Evolutionary conservation across 768 basidiomycete genomes (phyloP).

Genomic region (Boletus pseudopeckii): DNA sequence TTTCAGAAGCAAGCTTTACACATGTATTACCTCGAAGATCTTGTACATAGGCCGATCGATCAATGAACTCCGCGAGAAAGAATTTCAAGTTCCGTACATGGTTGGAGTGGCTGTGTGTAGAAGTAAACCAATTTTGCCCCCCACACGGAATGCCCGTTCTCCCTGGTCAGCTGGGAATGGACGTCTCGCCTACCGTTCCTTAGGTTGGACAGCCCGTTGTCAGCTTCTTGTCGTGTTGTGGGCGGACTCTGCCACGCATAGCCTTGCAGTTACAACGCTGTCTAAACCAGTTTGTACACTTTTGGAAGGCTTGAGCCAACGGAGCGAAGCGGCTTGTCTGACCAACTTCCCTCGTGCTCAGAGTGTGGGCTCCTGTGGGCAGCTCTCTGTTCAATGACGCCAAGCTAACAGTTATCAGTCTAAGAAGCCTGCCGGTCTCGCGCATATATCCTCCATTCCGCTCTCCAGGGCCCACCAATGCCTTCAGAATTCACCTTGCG

Average conservation of each 20-base stretch:
- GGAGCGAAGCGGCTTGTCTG: constrained; percentile 5
- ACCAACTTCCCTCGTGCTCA: constrained; percentile 7
- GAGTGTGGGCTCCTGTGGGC: not conserved
- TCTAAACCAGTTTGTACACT: constrained; percentile 4
- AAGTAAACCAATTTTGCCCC: too few relatives aligned
- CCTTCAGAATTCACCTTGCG: constrained; percentile 9
- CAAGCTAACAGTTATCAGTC: too few relatives aligned
- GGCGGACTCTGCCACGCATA: not conserved
- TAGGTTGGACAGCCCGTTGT: not conserved
- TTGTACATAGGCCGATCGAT: not conserved
- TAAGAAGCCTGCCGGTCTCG: not conserved
- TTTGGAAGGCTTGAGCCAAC: constrained; percentile 19
- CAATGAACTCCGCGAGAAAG: not conserved
- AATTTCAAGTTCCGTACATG: not conserved
- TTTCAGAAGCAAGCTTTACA: not conserved
- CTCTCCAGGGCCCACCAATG: constrained; percentile 8
- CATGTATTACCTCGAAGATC: too few relatives aligned
- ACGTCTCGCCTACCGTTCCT: not conserved
- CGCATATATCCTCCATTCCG: constrained; percentile 4
- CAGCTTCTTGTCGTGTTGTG: not conserved
- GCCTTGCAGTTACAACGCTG: not conserved
- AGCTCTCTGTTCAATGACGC: not conserved
- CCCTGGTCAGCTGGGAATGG: not conserved
- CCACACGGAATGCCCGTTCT: not conserved
- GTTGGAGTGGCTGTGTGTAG: not conserved